phyloP scores from a whole-genome alignment of 2,329 filamentous ascomycete genomes.

The Epichloe scottii region DNA sequence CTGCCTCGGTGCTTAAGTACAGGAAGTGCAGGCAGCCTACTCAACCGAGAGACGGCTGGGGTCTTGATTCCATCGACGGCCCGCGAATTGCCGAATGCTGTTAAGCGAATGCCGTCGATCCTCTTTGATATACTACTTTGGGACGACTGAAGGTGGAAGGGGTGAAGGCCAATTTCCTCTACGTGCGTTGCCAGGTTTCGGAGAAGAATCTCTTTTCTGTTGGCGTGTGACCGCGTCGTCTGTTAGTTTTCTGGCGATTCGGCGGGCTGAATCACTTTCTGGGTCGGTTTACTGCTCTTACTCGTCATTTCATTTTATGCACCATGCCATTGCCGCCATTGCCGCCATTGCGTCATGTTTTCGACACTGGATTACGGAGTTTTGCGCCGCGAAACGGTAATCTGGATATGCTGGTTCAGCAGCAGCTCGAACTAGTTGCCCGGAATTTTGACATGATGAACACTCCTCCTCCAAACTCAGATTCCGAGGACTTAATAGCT shows the following conservation, averaged over 20 bases:
- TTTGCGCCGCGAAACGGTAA: constrained; percentile 1
- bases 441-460: constrained; percentile 12
- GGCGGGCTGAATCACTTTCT: background rate
- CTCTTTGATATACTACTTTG: too few relatives aligned
- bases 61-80: too few relatives aligned
- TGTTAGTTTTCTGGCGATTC: background rate
- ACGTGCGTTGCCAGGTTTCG: too few relatives aligned
- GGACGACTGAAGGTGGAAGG: background rate
- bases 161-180: background rate
- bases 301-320: background rate
- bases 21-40: too few relatives aligned
- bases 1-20: too few relatives aligned
- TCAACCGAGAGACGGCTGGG: too few relatives aligned
- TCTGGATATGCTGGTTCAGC: constrained; percentile 17
- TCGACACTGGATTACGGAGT: constrained; percentile 15
- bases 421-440: constrained; percentile 15
- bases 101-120: too few relatives aligned
- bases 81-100: too few relatives aligned
- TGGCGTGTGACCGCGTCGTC: background rate
- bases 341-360: constrained; percentile 11
- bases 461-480: constrained; percentile 7
- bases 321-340: constrained; percentile 15
- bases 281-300: background rate
- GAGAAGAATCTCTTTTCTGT: background rate
- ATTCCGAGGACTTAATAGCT: constrained; percentile 17